Evolutionary conservation across 202 grass and related monocot species (phyloP), one percentile per base, ranked within the genome.

Genomic region (Miscanthus sacchariflorus): DNA sequence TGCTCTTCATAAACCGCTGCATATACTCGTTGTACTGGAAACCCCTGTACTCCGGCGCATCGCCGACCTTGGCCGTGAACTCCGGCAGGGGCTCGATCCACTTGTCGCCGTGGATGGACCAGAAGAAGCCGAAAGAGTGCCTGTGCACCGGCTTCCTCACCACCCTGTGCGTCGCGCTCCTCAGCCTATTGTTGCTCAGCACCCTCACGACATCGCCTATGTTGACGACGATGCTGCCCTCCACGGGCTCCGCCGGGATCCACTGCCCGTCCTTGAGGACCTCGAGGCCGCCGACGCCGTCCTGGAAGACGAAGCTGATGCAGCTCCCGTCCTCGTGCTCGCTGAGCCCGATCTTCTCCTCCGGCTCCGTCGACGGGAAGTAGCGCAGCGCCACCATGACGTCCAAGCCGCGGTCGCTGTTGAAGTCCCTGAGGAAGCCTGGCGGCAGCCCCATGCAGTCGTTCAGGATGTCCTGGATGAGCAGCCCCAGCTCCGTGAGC

Each of bases 251-350:
- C 3, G 75, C 86, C 36, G 83, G 59, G 43, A 89, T 72, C 92
- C 92, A 94, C 12, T 54, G 12, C 17, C 84, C 87, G 64, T 94
- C 80, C n/a, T 81, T 81, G 76, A 91, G 81, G 50, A 94, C 87
- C 61, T 91, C 87, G 10, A 89, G 83, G 25, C 92, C 89, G 19
- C 89, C 87, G 59, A 91, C 58, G 19, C 70, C 40, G 70, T 94
- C 92, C 82, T 94, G 92, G 61, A 94, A 75, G 39, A 94, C 24
- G 77, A 94, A 80, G 23, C 83, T 85, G 74, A 91, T 2, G 80
- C 74, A 87, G 33, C 86, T 91, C 15, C 76, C 50, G 25, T 91
- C 92, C 89, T 94, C 42, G 80, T 94, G 49, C 49, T 52, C 49
- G 49, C 49, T 52, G 14, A 52, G 49, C 13, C 14, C 49, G 49